phyloP scores from a whole-genome alignment of 2,329 filamentous ascomycete species.

The Pseudogymnoascus verrucosus region DNA sequence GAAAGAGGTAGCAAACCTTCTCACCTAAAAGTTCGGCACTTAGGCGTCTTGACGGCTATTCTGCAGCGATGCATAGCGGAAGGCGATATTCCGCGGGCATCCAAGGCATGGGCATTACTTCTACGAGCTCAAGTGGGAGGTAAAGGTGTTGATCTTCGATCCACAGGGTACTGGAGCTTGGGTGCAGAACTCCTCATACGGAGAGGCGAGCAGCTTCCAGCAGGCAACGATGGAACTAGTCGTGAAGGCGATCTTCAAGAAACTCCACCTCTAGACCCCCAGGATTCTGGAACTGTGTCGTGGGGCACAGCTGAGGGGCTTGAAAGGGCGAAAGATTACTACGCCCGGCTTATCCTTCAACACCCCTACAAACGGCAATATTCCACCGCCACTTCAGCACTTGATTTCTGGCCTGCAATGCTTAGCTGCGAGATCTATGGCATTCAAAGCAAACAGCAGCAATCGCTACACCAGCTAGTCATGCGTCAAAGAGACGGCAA shows the following conservation, averaged over 20 bases:
- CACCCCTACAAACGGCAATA: constrained; percentile 58
- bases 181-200: constrained; percentile 78
- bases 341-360: constrained; percentile 69
- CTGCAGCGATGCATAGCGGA: constrained; percentile 65
- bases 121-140: constrained; percentile 52
- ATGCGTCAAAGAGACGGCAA: not conserved
- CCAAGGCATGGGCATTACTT: constrained; percentile 67
- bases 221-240: not conserved
- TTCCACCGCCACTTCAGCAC: constrained; percentile 48
- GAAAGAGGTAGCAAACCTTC: constrained; percentile 13
- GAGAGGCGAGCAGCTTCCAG: constrained; percentile 19
- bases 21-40: constrained; percentile 43
- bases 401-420: constrained; percentile 76
- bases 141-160: constrained; percentile 57
- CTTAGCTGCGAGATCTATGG: constrained; percentile 76
- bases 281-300: not conserved
- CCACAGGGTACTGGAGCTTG: constrained; percentile 67
- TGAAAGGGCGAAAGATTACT: constrained; percentile 56
- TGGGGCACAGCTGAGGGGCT: constrained; percentile 43
- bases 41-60: constrained; percentile 59
- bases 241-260: not conserved
- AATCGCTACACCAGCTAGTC: constrained; percentile 33
- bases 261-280: not conserved
- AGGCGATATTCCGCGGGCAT: constrained; percentile 63
- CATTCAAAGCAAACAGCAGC: constrained; percentile 51